Percentiles rank a stretch among this genome's conserved stretches.
These are phyloP conservation scores for Chlorella sp. DNA, from an alignment of 139 green algal genomes.

Conservation along the genomic window DNA sequence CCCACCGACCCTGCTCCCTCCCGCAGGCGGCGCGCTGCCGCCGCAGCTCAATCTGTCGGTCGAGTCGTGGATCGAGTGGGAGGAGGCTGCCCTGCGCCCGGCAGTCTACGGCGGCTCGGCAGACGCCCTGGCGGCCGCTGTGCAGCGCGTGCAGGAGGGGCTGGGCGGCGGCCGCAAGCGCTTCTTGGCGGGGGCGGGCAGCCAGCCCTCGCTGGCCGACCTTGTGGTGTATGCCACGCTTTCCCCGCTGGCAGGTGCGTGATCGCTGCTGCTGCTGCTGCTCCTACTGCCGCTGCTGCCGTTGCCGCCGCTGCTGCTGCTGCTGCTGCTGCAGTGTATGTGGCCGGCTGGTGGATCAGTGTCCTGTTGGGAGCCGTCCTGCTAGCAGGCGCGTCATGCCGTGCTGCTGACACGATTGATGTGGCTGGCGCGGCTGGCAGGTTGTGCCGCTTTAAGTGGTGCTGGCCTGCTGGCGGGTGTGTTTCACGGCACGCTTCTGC, in stretches of 20 bases:
- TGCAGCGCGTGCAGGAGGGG: conserved; percentile 42
- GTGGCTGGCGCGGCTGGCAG: background rate
- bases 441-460: background rate
- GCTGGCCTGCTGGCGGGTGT: background rate
- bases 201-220: conserved; percentile 60
- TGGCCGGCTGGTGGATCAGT: too few relatives aligned
- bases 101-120: conserved; percentile 38
- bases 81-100: conserved; percentile 58
- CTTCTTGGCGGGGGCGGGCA: conserved; percentile 28
- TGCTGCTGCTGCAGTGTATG: too few relatives aligned
- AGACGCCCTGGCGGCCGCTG: conserved; percentile 29
- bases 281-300: too few relatives aligned
- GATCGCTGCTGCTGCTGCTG: background rate
- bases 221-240: conserved; percentile 49
- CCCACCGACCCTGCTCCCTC: too few relatives aligned
- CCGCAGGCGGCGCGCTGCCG: background rate
- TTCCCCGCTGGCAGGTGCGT: conserved; percentile 15
- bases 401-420: too few relatives aligned
- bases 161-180: conserved; percentile 19
- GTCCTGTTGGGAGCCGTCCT: too few relatives aligned
- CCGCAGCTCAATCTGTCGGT: conserved; percentile 13
- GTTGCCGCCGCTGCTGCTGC: too few relatives aligned
- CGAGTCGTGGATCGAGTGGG: conserved; percentile 71
- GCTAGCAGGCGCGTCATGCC: too few relatives aligned
- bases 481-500: background rate